Evolutionary conservation across 1,284 basidiomycete species (phyloP).

Genomic region (Melampsora occidentalis): DNA sequence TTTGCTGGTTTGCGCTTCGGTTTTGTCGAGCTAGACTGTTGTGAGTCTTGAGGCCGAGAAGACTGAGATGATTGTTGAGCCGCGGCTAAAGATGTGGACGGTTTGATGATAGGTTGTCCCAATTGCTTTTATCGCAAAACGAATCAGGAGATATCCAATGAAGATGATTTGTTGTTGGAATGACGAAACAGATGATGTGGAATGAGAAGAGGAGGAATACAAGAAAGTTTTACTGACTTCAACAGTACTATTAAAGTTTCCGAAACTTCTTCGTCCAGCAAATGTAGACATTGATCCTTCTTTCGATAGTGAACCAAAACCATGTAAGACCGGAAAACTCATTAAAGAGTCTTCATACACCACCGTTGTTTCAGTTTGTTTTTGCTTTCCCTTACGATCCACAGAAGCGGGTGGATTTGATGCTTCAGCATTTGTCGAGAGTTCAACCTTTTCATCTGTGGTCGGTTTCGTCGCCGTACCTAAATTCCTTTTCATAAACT

Average conservation of each 20-base stretch:
- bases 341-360: background rate
- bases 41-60: background rate
- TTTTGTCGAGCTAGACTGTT: background rate
- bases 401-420: background rate
- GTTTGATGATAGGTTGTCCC: background rate
- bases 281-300: background rate
- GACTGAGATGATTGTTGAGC: background rate
- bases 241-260: background rate
- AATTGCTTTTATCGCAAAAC: background rate
- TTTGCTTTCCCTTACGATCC: background rate
- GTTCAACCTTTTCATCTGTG: background rate
- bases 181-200: background rate
- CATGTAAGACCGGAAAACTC: background rate
- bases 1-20: background rate
- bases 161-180: too few species aligned
- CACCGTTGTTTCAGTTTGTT: background rate
- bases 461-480: background rate
- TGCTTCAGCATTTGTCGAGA: background rate
- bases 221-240: background rate
- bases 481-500: constrained; percentile 3
- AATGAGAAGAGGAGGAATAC: background rate
- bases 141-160: too few species aligned
- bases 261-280: background rate
- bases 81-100: background rate
- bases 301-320: background rate